phyloP scores from a whole-genome alignment of 116 monocot species.

The Zostera marina region DNA sequence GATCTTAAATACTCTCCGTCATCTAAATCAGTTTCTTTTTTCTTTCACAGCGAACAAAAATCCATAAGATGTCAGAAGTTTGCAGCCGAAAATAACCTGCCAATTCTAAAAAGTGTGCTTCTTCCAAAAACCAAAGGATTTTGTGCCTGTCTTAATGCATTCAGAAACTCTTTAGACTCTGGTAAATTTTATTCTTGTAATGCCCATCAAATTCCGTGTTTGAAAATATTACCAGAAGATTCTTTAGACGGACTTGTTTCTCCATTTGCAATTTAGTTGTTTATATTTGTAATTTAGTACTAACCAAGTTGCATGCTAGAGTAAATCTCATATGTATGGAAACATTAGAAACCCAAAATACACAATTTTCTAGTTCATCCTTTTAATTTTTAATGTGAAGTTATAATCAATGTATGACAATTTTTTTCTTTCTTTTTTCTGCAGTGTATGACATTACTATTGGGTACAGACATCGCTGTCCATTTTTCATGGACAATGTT shows the following conservation, averaged over 20 bases:
- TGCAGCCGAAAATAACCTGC: constrained; percentile 75
- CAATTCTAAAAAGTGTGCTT: constrained; percentile 65
- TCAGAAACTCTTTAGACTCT: constrained; percentile 68
- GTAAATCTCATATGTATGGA: no score
- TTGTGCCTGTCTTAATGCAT: constrained; percentile 43
- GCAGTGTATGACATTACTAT: constrained; percentile 95
- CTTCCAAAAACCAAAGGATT: constrained; percentile 94
- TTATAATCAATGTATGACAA: background rate
- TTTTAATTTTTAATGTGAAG: background rate
- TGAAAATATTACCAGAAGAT: no score
- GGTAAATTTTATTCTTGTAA: constrained; percentile 17
- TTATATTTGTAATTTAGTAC: no score
- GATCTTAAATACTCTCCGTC: background rate
- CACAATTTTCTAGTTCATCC: background rate
- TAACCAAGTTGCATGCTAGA: no score
- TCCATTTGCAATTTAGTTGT: no score
- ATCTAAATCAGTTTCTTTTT: background rate
- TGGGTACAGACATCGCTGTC: constrained; percentile 63
- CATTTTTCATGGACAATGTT: constrained; percentile 61
- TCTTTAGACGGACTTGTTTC: no score
- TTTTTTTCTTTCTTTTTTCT: background rate
- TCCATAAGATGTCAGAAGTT: constrained; percentile 72
- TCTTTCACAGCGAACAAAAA: constrained; percentile 54
- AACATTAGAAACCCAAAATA: no score
- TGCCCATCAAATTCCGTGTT: no score